phyloP scores from a whole-genome alignment of 1,284 basidiomycete genomes.

The Termitomyces sp. region DNA sequence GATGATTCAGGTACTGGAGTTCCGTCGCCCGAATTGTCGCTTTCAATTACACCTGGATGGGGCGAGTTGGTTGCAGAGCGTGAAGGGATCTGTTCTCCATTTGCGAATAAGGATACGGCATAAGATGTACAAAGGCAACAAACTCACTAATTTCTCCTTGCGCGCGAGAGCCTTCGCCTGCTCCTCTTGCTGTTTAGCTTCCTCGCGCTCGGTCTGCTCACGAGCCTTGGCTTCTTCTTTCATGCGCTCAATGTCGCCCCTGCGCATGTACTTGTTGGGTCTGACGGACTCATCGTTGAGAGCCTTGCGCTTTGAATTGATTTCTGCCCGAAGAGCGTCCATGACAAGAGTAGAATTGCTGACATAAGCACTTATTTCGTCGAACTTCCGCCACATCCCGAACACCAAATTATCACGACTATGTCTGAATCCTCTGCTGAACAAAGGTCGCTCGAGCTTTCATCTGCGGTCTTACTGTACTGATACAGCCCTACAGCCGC shows the following conservation, averaged over 20 bases:
- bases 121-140: slow-evolving; percentile 1
- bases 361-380: slow-evolving; percentile 29
- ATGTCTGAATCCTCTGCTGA: slow-evolving; percentile 57
- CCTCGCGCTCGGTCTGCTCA: slow-evolving; percentile 44
- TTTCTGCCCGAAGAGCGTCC: slow-evolving; percentile 86
- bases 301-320: slow-evolving; percentile 82
- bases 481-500: slow-evolving; percentile 47
- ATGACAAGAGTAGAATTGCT: slow-evolving; percentile 39
- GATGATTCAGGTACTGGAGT: slow-evolving; percentile 52
- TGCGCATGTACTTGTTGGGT: slow-evolving; percentile 81
- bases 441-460: slow-evolving; percentile 42
- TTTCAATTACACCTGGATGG: slow-evolving; percentile 24
- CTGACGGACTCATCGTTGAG: slow-evolving; percentile 39
- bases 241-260: slow-evolving; percentile 74
- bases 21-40: slow-evolving; percentile 29
- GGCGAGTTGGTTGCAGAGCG: slow-evolving; percentile 41
- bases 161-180: slow-evolving; percentile 27
- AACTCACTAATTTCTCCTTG: slow-evolving; percentile 41
- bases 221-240: slow-evolving; percentile 61
- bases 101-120: slow-evolving; percentile 19
- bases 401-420: slow-evolving; percentile 26
- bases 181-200: slow-evolving; percentile 29
- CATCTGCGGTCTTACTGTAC: slow-evolving; percentile 5
- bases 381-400: slow-evolving; percentile 39
- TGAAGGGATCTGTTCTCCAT: slow-evolving; percentile 49